A percentile compares a stretch with the other conserved stretches of the same genome.
Conservation (phyloP, 2,329 filamentous ascomycete genomes). For the Colletotrichum neosansevieriae region DNA sequence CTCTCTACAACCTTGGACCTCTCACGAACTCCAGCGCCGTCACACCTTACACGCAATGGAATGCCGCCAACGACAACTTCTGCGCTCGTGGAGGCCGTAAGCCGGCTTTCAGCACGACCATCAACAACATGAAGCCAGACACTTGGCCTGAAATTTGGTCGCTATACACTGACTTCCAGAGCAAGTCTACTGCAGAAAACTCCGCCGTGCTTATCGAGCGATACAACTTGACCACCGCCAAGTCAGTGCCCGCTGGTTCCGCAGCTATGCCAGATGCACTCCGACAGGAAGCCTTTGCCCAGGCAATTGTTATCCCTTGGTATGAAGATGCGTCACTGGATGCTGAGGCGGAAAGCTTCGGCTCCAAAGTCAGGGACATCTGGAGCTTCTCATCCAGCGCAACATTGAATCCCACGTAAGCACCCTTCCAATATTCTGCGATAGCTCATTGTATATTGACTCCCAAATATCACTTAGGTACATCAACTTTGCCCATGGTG, state of each 20-base stretch:
- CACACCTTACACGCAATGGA: slow-evolving; percentile 53
- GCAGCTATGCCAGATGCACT: slow-evolving; percentile 49
- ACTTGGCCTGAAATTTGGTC: slow-evolving; percentile 56
- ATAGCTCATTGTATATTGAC: rapidly evolving
- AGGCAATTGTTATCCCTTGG: slow-evolving; percentile 55
- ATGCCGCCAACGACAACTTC: slow-evolving; percentile 52
- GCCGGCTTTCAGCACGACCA: slow-evolving; percentile 51
- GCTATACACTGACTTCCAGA: slow-evolving; percentile 51
- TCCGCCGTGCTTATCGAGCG: slow-evolving; percentile 50
- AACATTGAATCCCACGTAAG: slow-evolving; percentile 41
- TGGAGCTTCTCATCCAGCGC: slow-evolving; percentile 43
- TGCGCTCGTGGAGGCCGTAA: slow-evolving; percentile 54
- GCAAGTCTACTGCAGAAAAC: slow-evolving; percentile 47
- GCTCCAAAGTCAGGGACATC: slow-evolving; percentile 46
- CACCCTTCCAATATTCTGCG: no score
- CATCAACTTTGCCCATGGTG: slow-evolving; percentile 50
- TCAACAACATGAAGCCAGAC: slow-evolving; percentile 49
- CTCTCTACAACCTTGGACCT: slow-evolving; percentile 51
- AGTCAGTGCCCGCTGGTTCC: slow-evolving; percentile 40
- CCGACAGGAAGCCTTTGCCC: slow-evolving; percentile 47
- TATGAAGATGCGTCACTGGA: slow-evolving; percentile 52
- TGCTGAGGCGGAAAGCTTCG: slow-evolving; percentile 49
- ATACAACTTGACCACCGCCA: slow-evolving; percentile 52
- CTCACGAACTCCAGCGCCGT: slow-evolving; percentile 44
- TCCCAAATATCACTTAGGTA: slow-evolving; percentile 38